These are phyloP conservation scores for Lithospermum erythrorhizon DNA, from an alignment of 257 asterid species.

Conservation along the genomic window DNA sequence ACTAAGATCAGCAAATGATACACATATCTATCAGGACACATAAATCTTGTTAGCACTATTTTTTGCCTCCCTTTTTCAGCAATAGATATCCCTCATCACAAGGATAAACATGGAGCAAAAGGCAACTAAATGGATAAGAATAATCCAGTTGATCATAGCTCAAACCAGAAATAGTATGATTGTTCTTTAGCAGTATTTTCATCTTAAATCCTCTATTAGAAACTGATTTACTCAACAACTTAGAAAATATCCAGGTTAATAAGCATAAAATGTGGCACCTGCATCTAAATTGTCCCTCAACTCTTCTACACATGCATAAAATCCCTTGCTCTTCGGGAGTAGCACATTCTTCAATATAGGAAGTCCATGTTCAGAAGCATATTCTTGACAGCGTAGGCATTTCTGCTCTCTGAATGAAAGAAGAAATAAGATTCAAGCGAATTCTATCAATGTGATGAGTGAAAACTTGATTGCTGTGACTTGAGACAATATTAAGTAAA, in stretches of 20 bases:
- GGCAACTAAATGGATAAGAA: too few species aligned
- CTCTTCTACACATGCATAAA: conserved; percentile 56
- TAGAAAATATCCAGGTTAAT: neutral
- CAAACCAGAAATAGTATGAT: too few species aligned
- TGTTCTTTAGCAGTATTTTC: too few species aligned
- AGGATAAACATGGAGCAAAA: too few species aligned
- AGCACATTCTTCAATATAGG: conserved; percentile 73
- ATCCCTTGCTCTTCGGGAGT: conserved; percentile 83
- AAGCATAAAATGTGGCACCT: conserved; percentile 32
- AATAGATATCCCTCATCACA: too few species aligned
- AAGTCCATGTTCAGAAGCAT: conserved; percentile 69
- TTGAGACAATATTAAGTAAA: neutral
- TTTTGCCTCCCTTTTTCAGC: too few species aligned
- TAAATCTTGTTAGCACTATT: too few species aligned
- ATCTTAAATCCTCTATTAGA: too few species aligned
- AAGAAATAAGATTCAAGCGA: conserved; percentile 11
- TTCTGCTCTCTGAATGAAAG: conserved; percentile 61
- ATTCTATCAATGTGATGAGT: neutral
- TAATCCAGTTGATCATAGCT: too few species aligned
- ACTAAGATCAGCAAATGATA: too few species aligned
- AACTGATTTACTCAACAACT: too few species aligned
- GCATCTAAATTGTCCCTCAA: conserved; percentile 72
- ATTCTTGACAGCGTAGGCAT: conserved; percentile 60
- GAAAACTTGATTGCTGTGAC: neutral
- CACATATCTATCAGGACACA: too few species aligned